phyloP scores from a whole-genome alignment of 257 asterid species.

The Nicotiana sylvestris region DNA sequence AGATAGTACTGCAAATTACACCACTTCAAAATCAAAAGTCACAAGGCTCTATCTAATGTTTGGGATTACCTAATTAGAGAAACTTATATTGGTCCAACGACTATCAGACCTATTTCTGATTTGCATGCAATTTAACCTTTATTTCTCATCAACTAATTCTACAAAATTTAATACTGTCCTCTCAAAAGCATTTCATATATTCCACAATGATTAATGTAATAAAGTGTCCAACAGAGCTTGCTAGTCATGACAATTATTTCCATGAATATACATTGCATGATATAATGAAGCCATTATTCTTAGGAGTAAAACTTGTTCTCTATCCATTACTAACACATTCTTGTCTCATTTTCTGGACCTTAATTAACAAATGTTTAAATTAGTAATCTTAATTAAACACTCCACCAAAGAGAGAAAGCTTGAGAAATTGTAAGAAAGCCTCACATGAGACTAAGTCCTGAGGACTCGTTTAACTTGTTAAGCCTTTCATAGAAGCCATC shows the following conservation, averaged over 20 bases:
- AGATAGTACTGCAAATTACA: not conserved
- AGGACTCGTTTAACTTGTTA: slow-evolving; percentile 45
- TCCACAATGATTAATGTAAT: not conserved
- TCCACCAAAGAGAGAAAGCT: not conserved
- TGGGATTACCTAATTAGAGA: not conserved
- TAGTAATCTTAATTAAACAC: not conserved
- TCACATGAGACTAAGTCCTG: slow-evolving; percentile 71
- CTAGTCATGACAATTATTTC: not conserved
- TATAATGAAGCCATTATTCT: no score
- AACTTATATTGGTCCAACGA: not conserved
- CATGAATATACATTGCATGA: no score
- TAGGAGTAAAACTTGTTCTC: no score
- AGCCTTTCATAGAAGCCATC: slow-evolving; percentile 57
- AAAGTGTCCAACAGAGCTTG: not conserved
- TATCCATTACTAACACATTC: no score
- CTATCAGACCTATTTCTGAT: not conserved
- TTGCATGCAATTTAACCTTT: not conserved
- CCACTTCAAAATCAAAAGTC: not conserved
- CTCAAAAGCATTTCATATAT: slow-evolving; percentile 1
- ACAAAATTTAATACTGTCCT: not conserved
- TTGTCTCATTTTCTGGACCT: no score
- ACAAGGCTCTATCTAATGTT: not conserved
- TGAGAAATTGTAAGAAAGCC: slow-evolving; percentile 19
- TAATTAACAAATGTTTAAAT: not conserved
- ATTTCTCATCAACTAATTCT: no score